Evolutionary conservation across 2,329 filamentous ascomycete genomes (phyloP).

Genomic region (Alternaria solani): DNA sequence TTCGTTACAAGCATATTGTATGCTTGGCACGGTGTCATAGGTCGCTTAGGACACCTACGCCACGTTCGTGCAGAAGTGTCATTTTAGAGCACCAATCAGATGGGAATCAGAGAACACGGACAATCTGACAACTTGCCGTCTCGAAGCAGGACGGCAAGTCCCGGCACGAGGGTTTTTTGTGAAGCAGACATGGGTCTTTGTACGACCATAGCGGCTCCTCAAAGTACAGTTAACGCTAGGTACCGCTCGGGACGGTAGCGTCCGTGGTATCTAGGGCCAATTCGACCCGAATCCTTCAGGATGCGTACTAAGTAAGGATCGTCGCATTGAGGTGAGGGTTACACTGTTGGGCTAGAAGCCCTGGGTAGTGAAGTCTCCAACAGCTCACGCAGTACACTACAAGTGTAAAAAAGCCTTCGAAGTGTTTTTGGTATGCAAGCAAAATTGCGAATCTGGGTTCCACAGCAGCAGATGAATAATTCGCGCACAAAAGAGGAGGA

Average conservation of each 20-base stretch:
- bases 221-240: background rate
- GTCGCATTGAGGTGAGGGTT: background rate
- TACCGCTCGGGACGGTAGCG: background rate
- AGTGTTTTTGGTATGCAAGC: background rate
- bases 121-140: background rate
- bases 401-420: background rate
- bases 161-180: background rate
- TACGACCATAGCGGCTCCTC: background rate
- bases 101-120: background rate
- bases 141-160: background rate
- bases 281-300: background rate
- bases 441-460: background rate
- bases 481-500: background rate
- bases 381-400: background rate
- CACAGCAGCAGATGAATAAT: background rate
- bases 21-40: background rate
- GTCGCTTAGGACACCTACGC: background rate
- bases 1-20: background rate
- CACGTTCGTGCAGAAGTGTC: background rate
- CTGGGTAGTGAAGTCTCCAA: background rate
- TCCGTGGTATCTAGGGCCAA: background rate
- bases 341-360: background rate
- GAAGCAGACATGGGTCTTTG: background rate
- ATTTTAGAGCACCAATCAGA: background rate
- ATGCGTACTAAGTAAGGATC: background rate